A percentile compares a stretch with the other conserved stretches of the same genome.
phyloP scores from a whole-genome alignment of 352 stramenopile species.

The Pythium dissotocum region DNA sequence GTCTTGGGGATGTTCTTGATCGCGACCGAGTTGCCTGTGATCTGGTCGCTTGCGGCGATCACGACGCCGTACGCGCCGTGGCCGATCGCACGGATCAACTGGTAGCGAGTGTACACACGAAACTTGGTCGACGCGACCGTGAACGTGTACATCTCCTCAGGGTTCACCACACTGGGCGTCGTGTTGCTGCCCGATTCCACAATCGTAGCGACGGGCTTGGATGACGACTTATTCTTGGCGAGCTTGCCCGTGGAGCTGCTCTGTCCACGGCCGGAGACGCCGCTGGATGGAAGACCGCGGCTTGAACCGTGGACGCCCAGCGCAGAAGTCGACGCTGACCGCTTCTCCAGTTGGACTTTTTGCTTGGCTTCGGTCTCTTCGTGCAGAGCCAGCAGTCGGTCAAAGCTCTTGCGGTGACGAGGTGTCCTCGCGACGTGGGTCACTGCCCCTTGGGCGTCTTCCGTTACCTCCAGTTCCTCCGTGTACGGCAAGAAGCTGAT shows the following conservation, averaged over 20 bases:
- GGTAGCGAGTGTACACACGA: conserved; percentile 78
- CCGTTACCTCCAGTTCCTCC: conserved; percentile 46
- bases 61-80: conserved; percentile 82
- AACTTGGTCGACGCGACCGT: conserved; percentile 85
- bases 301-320: not conserved
- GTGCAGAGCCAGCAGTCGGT: conserved; percentile 69
- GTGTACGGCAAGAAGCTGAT: conserved; percentile 75
- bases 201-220: conserved; percentile 6
- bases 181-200: conserved; percentile 18
- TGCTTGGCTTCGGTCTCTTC: conserved; percentile 61
- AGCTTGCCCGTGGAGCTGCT: not conserved
- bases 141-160: conserved; percentile 83
- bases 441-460: conserved; percentile 36
- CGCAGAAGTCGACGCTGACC: conserved; percentile 23
- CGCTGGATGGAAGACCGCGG: not conserved
- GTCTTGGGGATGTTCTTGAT: conserved; percentile 89
- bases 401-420: conserved; percentile 75
- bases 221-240: not conserved
- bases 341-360: conserved; percentile 39
- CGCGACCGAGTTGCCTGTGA: conserved; percentile 78
- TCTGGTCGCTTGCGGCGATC: conserved; percentile 78
- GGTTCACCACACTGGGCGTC: conserved; percentile 6
- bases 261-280: not conserved
- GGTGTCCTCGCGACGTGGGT: conserved; percentile 31
- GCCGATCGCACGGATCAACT: conserved; percentile 80